phyloP scores from a whole-genome alignment of 2,329 filamentous ascomycete species.

The Simplicillium sp. region DNA sequence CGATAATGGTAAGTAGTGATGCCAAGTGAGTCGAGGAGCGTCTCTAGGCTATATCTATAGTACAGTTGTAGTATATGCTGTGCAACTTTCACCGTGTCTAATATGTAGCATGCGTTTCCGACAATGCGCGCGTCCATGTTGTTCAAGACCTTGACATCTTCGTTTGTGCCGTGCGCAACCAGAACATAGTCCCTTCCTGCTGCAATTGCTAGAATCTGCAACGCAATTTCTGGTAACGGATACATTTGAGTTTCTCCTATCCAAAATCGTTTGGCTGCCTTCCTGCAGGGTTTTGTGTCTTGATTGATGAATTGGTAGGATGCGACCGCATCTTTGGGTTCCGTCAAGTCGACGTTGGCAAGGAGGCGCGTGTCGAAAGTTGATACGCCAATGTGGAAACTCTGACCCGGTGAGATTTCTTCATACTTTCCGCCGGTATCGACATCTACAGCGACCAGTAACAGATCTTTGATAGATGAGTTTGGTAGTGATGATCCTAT shows the following conservation, averaged over 20 bases:
- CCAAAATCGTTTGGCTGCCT: constrained; percentile 6
- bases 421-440: constrained; percentile 6
- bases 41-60: constrained; percentile 12
- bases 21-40: constrained; percentile 10
- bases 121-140: constrained; percentile 5
- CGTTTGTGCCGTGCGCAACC: constrained; percentile 7
- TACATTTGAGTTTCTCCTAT: constrained; percentile 8
- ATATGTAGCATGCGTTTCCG: constrained; percentile 4
- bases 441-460: constrained; percentile 10
- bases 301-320: constrained; percentile 11
- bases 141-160: constrained; percentile 10
- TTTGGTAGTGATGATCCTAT: constrained; percentile 3
- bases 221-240: constrained; percentile 1
- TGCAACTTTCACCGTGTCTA: constrained; percentile 16
- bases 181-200: constrained; percentile 8
- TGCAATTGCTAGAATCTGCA: constrained; percentile 2
- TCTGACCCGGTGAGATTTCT: constrained; percentile 5
- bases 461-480: constrained; percentile 7
- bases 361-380: constrained; percentile 9
- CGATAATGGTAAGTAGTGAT: constrained; percentile 8
- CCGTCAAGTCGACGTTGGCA: neutral
- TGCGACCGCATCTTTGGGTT: constrained; percentile 3
- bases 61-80: constrained; percentile 14
- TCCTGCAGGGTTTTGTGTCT: constrained; percentile 3
- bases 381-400: constrained; percentile 11